phyloP scores from a whole-genome alignment of 495 filamentous ascomycete genomes.

The Tuber indicum region DNA sequence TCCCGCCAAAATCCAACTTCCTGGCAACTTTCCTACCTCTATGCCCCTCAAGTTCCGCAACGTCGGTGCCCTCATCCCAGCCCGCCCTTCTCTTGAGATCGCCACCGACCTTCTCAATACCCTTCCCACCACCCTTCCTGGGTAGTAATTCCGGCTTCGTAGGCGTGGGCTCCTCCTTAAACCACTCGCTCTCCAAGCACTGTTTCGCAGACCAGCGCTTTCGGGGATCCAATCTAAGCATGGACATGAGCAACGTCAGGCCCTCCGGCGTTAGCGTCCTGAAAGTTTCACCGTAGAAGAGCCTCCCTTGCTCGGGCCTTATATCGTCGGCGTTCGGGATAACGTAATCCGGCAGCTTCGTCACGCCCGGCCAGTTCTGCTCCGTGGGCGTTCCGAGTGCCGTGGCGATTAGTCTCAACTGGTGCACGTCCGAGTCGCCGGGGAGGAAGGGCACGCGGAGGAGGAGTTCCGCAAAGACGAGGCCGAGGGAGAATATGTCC shows the following conservation, averaged over 20 bases:
- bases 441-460: constrained; percentile 72
- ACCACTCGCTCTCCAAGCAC: constrained; percentile 79
- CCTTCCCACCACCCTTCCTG: constrained; percentile 56
- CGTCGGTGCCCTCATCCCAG: constrained; percentile 57
- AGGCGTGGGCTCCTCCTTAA: constrained; percentile 72
- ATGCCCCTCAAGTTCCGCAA: constrained; percentile 60
- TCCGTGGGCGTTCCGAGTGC: constrained; percentile 87
- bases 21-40: constrained; percentile 67
- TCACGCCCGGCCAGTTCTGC: constrained; percentile 91
- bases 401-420: constrained; percentile 71
- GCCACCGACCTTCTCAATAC: constrained; percentile 66
- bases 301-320: constrained; percentile 57
- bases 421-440: constrained; percentile 72
- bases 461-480: constrained; percentile 87
- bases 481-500: constrained; percentile 91
- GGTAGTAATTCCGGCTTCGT: constrained; percentile 80
- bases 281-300: constrained; percentile 66
- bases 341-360: constrained; percentile 67
- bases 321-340: constrained; percentile 52
- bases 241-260: constrained; percentile 78
- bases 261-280: constrained; percentile 70
- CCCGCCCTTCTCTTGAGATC: constrained; percentile 79
- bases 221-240: constrained; percentile 76
- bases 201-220: constrained; percentile 69
- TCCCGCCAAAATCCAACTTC: constrained; percentile 74